phyloP scores from a whole-genome alignment of 1,284 basidiomycete species.

The Tilletia indica region DNA sequence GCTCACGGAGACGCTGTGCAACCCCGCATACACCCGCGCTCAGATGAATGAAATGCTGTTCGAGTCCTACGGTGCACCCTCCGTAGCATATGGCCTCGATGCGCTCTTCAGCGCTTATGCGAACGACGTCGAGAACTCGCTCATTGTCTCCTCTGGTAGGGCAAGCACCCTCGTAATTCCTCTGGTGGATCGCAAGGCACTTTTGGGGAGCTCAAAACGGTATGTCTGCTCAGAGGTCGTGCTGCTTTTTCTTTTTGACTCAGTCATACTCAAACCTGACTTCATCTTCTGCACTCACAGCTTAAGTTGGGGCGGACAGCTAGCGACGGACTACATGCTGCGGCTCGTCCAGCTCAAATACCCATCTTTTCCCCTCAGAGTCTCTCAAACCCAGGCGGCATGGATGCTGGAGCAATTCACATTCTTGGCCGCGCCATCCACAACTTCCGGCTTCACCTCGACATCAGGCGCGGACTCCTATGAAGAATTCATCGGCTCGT shows the following conservation, averaged over 20 bases:
- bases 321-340: conserved; percentile 84
- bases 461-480: neutral
- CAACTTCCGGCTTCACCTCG: neutral
- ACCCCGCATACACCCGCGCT: conserved; percentile 81
- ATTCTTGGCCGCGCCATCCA: conserved; percentile 66
- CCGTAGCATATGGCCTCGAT: conserved; percentile 84
- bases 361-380: conserved; percentile 71
- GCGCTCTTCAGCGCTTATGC: conserved; percentile 82
- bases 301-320: conserved; percentile 88
- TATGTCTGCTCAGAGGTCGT: conserved; percentile 16
- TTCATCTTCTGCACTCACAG: conserved; percentile 61
- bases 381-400: conserved; percentile 63
- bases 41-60: conserved; percentile 96
- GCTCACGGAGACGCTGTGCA: conserved; percentile 89
- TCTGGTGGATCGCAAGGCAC: conserved; percentile 39
- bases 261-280: too few species aligned
- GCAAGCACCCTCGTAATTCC: conserved; percentile 49
- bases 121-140: conserved; percentile 43
- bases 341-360: conserved; percentile 95
- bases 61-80: conserved; percentile 85
- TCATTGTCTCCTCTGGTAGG: conserved; percentile 46
- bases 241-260: neutral
- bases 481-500: neutral
- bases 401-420: conserved; percentile 88
- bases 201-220: conserved; percentile 47